Base-by-base conservation (phyloP, 148 eudicot species). In the Arbutus unedo region DNA sequence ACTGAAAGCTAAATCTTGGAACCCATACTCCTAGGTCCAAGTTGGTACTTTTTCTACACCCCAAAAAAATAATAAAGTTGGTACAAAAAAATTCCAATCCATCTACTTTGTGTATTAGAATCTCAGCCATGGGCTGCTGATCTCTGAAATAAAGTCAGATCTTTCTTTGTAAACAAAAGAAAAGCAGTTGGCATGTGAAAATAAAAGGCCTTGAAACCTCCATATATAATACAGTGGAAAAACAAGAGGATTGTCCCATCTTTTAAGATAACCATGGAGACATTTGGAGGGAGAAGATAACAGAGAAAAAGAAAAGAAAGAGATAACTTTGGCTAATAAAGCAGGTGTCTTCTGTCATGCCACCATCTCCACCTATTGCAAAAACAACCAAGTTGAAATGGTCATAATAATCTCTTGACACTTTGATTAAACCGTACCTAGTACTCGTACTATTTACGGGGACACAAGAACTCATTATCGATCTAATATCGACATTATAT, bases 361-460 rank as follows among this genome's bases (percentile, higher is more conserved):
- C 85, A 83, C 98, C 98, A 93, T 87, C 98, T 93, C 96, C 98
- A 88, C 94, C 98, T 95, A 89, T 76, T 77, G 85, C 60, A 0
- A 78, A 21, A 23, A 79, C 5, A 76, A 47, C 25, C 71, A 25
- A 31, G 48, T 2, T 7, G 41, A 9, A 79, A 56, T 19, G 4
- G 51, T 48, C 41, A 64, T 7, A 2, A 62, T 7, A 0, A 21
- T 56, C 4, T 48, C 21, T 18, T 5, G 23, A 18, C 14, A 55
- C 8, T 14, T 13, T 31, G 0, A 31, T 31, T 31, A 31, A 31
- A 31, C 38, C 38, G 38, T 31, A 31, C 38, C 38, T 1, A 1
- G 38, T 31, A 1, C 38, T 0, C 38, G 38, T 31, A 31, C 38
- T 31, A 31, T 31, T 31, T 31, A 31, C 1, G 38, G 38, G 38